These are phyloP conservation scores for Ustilago nuda DNA, from an alignment of 1,284 basidiomycete species.

Conservation along the genomic window DNA sequence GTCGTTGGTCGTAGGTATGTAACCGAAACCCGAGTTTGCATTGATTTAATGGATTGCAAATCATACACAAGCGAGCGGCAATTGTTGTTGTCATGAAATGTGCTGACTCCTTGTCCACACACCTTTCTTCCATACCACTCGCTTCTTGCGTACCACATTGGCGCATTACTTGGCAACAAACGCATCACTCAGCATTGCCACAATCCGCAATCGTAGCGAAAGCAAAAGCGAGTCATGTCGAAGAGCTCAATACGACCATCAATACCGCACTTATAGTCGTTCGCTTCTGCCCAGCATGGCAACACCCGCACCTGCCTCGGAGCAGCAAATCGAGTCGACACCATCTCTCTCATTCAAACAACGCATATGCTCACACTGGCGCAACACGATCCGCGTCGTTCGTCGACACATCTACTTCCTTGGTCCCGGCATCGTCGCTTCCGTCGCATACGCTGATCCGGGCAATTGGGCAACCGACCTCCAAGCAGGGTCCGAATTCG, in stretches of 20 bases:
- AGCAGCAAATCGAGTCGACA: slow-evolving; percentile 7
- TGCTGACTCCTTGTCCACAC: background rate
- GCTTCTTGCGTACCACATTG: background rate
- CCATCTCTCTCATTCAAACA: slow-evolving; percentile 10
- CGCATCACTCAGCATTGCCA: background rate
- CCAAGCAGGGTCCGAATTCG: slow-evolving; percentile 70
- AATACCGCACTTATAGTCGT: slow-evolving; percentile 7
- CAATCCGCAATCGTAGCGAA: background rate
- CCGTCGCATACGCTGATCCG: slow-evolving; percentile 63
- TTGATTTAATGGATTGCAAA: background rate
- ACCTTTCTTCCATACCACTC: background rate
- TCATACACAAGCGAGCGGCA: background rate
- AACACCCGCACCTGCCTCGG: background rate
- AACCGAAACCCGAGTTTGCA: background rate
- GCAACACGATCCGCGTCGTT: slow-evolving; percentile 26
- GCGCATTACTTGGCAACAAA: background rate
- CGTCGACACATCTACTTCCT: slow-evolving; percentile 55
- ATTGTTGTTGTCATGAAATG: background rate
- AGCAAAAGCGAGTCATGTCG: slow-evolving; percentile 9
- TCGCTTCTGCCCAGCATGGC: slow-evolving; percentile 1
- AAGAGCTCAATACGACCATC: slow-evolving; percentile 2
- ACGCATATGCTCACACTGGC: slow-evolving; percentile 19
- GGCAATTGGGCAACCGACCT: slow-evolving; percentile 69
- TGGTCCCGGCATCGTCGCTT: slow-evolving; percentile 61
- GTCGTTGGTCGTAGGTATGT: no score